These are phyloP conservation scores for Alternaria arbusti DNA, from an alignment of 2,329 filamentous ascomycete species.

Conservation along the genomic window DNA sequence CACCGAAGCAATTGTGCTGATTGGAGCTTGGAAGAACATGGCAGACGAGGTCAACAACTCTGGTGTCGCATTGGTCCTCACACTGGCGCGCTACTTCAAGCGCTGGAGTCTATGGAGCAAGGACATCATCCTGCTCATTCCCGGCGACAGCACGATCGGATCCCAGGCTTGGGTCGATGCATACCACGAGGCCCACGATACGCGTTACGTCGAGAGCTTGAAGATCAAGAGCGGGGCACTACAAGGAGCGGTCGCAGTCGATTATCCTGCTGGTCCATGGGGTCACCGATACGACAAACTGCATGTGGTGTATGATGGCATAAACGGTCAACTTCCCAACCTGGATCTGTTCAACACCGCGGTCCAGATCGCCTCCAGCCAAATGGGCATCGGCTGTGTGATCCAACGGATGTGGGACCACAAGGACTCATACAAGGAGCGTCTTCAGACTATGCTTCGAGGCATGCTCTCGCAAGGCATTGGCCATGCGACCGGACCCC, in stretches of 20 bases:
- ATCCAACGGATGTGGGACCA: conserved; percentile 87
- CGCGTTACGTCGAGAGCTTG: conserved; percentile 72
- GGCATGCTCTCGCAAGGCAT: conserved; percentile 93
- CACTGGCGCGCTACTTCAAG: conserved; percentile 93
- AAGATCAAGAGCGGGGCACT: conserved; percentile 91
- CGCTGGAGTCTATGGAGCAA: conserved; percentile 99
- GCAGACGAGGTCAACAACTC: conserved; percentile 81
- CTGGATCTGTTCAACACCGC: conserved; percentile 95
- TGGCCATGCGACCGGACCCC: conserved; percentile 86
- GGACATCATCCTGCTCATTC: conserved; percentile 91
- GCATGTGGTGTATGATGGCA: conserved; percentile 91
- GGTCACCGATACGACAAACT: conserved; percentile 84
- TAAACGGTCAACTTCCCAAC: conserved; percentile 95
- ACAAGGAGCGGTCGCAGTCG: conserved; percentile 90
- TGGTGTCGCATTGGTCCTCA: conserved; percentile 84
- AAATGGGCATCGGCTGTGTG: conserved; percentile 86
- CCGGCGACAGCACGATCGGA: conserved; percentile 86
- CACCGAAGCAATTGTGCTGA: conserved; percentile 92
- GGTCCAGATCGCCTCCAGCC: conserved; percentile 82
- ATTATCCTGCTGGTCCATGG: conserved; percentile 75
- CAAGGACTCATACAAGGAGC: conserved; percentile 76
- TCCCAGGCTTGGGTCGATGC: conserved; percentile 98
- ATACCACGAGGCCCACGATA: conserved; percentile 88
- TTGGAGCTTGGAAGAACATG: conserved; percentile 87
- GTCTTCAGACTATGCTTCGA: conserved; percentile 85